A percentile compares a stretch with the other conserved stretches of the same genome.
Conservation (phyloP, 768 basidiomycete genomes). For the Pleurotus citrinopileatus region DNA sequence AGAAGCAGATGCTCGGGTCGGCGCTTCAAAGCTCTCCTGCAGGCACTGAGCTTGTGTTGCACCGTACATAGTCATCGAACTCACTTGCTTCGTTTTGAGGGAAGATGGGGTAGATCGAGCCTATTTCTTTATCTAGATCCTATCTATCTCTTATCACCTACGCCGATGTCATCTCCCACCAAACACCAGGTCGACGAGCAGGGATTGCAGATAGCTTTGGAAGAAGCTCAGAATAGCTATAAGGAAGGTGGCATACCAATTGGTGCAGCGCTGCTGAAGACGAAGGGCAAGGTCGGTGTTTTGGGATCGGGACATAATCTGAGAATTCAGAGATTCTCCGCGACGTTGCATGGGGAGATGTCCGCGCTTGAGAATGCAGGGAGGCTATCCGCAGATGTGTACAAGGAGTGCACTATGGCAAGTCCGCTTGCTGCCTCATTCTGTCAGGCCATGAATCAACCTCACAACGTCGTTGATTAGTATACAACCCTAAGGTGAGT, state of each 20-base stretch:
- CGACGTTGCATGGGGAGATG: conserved; percentile 36
- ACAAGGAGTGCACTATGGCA: conserved; percentile 49
- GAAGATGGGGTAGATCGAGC: too few relatives aligned
- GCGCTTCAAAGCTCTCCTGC: too few relatives aligned
- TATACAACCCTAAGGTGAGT: conserved; percentile 33
- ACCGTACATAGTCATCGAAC: too few relatives aligned
- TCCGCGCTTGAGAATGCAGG: conserved; percentile 49
- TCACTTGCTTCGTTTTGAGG: too few relatives aligned
- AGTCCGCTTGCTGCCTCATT: conserved; percentile 18
- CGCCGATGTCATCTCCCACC: not conserved
- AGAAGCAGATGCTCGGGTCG: conserved; percentile 15
- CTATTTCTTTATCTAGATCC: too few relatives aligned
- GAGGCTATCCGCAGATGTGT: conserved; percentile 39
- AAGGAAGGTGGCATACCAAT: conserved; percentile 13
- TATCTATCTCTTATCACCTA: not conserved
- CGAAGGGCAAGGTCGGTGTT: conserved; percentile 12
- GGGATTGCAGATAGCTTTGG: conserved; percentile 4
- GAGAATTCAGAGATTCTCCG: conserved; percentile 30
- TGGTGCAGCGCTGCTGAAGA: conserved; percentile 14
- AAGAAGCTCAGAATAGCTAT: conserved; percentile 5
- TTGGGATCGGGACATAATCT: conserved; percentile 33
- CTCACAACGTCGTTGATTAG: conserved; percentile 16
- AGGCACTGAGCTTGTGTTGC: too few relatives aligned
- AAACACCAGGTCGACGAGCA: conserved; percentile 2
- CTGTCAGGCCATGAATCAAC: not conserved